Evolutionary conservation across 2,329 filamentous ascomycete species (phyloP), one percentile per base, ranked within the genome.

Genomic region (Mycocentrospora acerina): DNA sequence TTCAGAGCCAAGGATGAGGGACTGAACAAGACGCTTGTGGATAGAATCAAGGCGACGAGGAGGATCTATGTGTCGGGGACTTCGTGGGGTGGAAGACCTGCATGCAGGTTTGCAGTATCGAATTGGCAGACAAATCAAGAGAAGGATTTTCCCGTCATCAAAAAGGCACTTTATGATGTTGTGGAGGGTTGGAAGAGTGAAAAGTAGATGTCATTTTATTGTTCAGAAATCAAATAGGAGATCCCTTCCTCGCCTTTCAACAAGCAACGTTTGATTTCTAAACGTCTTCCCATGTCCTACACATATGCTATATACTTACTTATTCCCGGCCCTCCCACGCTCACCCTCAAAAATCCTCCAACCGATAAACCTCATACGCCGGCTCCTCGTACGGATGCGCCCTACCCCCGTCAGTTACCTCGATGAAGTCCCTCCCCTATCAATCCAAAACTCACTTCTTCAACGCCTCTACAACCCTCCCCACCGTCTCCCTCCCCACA

Each of bases 11-110:
- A 74, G 42, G 74, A 90, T 35, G 70, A 78, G 7, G 58, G 37
- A 0, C 51, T 88, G 17, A 95, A 95, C 54, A 63, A 72, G 2
- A 69, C 72, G 26, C 70, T 96, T n/a, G 83, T 86, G 0, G 70
- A 76, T 7, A 80, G 70, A 36, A 90, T 96, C 54, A 95, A 95
- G 59, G 76, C 68, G 4, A 83, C 80, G 1, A 77, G 82, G 27
- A 80, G 80, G 57, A 85, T 95, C 57, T 95, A 90, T 59, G 85
- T 95, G 4, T 90, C 86, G 43, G 87, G 87, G 0, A 95, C 88
- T 10, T 75, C 69, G 30, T 96, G 90, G 89, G 73, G 81, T 28
- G 86, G 85, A 0, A 70, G 74, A 40, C 79, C 83, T 40, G 90
- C 90, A 7, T 85, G 83, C 44, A 77, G 91, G n/a, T 80, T 95